Evolutionary conservation across 495 filamentous ascomycete genomes (phyloP), one percentile per base, ranked within the genome.

Genomic region (Hypoxylon trugodes): DNA sequence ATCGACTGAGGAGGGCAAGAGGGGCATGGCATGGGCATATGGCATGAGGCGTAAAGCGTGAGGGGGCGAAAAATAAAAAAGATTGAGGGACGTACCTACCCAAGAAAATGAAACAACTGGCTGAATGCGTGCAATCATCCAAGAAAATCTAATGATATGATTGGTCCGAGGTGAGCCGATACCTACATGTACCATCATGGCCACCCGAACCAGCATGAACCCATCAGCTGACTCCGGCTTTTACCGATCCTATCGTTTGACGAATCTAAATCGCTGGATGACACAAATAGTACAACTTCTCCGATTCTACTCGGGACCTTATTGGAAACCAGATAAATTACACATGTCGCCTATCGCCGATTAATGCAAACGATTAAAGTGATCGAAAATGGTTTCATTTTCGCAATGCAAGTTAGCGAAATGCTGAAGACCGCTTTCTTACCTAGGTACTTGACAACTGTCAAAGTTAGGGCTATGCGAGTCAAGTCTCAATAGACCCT

Each of bases 201-300:
- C 4, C 28, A 40, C 45, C 26, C 19, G 37, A 38, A 50, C 55
- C 28, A 55, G 62, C 48, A 62, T 55, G 43, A 60, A 66, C 49
- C 43, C 55, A 60, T 61, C 63, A 61, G 45, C 46, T 66, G 63
- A 66, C 57, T n/a, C 28, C 63, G 63, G 63, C 46, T 52, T 51
- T 45, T 52, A 25, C 63, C 63, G 63, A 57, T 21, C 49, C 45
- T 59, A 47, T 55, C 36, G 8, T 15, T 37, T 26, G n/a, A n/a
- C n/a, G n/a, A n/a, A n/a, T n/a, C n/a, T n/a, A n/a, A n/a, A 22
- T 33, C 13, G 24, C 5, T 13, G 41, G 48, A 58, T 58, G 42
- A 21, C 43, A 55, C 26, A 38, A 25, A 9, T 16, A 40, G n/a
- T 10, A 42, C 40, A 42, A 22, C 6, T 10, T 22, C 9, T 3